These are phyloP conservation scores for Debaryomyces fabryi DNA, from an alignment of 1,139 yeast species.

Conservation along the genomic window DNA sequence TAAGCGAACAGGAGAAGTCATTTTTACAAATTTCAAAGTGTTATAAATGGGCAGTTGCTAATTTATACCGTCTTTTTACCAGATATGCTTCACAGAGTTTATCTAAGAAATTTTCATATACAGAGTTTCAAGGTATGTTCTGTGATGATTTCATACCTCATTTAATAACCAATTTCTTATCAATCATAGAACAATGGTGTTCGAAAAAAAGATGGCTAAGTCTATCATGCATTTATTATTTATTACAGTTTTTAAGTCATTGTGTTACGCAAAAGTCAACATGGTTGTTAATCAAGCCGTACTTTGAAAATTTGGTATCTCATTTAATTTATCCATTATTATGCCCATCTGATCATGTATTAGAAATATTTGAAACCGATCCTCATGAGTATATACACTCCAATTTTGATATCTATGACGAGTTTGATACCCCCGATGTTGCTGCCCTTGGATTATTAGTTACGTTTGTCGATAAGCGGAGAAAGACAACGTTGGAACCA, in stretches of 20 bases:
- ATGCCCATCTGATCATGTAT: constrained; percentile 67
- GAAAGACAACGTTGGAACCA: constrained; percentile 60
- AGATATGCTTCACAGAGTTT: constrained; percentile 65
- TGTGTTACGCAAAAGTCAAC: constrained; percentile 67
- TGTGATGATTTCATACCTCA: constrained; percentile 69
- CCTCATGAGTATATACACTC: constrained; percentile 90
- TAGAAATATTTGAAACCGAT: constrained; percentile 82
- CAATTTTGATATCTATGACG: constrained; percentile 69
- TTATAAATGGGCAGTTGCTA: constrained; percentile 90
- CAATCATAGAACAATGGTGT: constrained; percentile 76
- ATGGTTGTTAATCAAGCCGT: constrained; percentile 74
- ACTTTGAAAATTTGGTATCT: constrained; percentile 62
- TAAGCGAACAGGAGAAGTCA: constrained; percentile 39
- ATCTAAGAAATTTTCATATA: constrained; percentile 53
- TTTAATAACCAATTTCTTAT: constrained; percentile 62
- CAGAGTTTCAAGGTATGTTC: constrained; percentile 52
- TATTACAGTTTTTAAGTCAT: constrained; percentile 72
- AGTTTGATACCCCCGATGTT: constrained; percentile 61
- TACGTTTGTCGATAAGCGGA: constrained; percentile 69
- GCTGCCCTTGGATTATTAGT: constrained; percentile 67
- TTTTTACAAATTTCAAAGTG: constrained; percentile 57
- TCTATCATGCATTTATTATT: constrained; percentile 62
- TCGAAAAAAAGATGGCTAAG: constrained; percentile 67
- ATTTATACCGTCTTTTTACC: constrained; percentile 70
- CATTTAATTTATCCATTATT: constrained; percentile 81